phyloP scores from a whole-genome alignment of 805 yeast genomes.

The Blastobotrys attinorum region DNA sequence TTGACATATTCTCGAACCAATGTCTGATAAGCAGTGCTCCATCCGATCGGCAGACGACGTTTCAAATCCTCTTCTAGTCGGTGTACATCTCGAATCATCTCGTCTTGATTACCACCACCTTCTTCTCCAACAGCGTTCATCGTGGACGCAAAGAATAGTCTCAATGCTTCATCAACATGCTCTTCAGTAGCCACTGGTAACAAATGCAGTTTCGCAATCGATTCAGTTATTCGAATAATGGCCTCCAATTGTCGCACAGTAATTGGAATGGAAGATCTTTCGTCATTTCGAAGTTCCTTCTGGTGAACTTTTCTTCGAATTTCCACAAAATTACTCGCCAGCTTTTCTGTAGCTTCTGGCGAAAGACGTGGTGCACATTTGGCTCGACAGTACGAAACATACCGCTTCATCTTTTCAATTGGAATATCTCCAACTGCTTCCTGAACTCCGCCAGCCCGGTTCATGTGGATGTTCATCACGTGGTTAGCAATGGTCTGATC shows the following conservation, averaged over 20 bases:
- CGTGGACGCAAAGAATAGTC: constrained; percentile 92
- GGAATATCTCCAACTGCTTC: constrained; percentile 72
- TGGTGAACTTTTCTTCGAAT: constrained; percentile 77
- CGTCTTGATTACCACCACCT: constrained; percentile 46
- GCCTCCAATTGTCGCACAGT: constrained; percentile 98
- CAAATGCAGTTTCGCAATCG: constrained; percentile 79
- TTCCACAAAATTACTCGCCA: constrained; percentile 86
- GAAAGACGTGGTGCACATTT: constrained; percentile 91
- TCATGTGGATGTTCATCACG: constrained; percentile 91
- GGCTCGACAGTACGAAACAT: constrained; percentile 80
- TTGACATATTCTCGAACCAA: constrained; percentile 64
- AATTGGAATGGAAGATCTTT: constrained; percentile 91
- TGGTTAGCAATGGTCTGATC: constrained; percentile 90
- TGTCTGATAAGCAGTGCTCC: constrained; percentile 85
- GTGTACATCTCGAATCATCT: constrained; percentile 61
- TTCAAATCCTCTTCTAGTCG: constrained; percentile 77
- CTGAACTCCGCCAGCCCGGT: constrained; percentile 51
- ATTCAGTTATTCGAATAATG: constrained; percentile 88
- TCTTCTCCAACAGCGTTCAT: constrained; percentile 85
- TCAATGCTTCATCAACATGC: constrained; percentile 92
- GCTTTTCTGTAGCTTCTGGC: constrained; percentile 79
- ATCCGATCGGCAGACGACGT: constrained; percentile 90
- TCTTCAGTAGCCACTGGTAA: constrained; percentile 77
- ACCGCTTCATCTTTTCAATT: constrained; percentile 82
- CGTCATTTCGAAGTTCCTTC: constrained; percentile 74